Evolutionary conservation across 2,329 filamentous ascomycete genomes (phyloP), one percentile per base, ranked within the genome.

Genomic region (Botrytis medusae): DNA sequence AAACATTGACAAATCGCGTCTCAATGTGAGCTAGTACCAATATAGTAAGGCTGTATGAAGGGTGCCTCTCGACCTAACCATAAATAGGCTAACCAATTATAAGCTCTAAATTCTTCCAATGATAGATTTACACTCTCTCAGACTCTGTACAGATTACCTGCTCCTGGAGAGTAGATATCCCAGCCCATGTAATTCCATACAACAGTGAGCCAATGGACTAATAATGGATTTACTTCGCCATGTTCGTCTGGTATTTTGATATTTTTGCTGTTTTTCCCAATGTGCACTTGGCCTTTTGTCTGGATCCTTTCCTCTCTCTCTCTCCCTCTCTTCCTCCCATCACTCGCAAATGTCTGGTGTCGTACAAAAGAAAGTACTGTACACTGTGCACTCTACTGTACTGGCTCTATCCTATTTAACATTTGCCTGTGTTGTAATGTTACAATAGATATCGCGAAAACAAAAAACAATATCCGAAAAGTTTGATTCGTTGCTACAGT

Each of bases 1-100:
- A 71, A 63, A 71, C 59, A 63, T 18, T 63, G 32, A 54, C 12
- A 32, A 42, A 48, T 71, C 69, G 69, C 69, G 59, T 71, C 67
- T 44, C 16, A 5, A 37, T 20, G 32, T 18, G 40, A 32, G 22
- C 65, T 69, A 69, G 37, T 25, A 57, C 48, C 7, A 57, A 57
- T n/a, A 64, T 7, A 64, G 57, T 71, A 71, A 48, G 16, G 59
- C 25, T 18, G 14, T 2, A 2, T 22, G 32, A 22, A 71, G 22
- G 32, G 37, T 14, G 16, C 20, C 8, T n/a, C 7, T 9, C 7
- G 9, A 9, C 3, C 42, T 71, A 64, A 42, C 59, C 42, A 37
- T 64, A 42, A 54, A 71, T 42, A 29, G 18, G 42, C 42, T 64
- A 71, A 34, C 32, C 16, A 22, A 18, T 29, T 7, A 10, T 67